Base-by-base conservation (phyloP, 1,284 basidiomycete species). In the Ceratobasidium sp. region DNA sequence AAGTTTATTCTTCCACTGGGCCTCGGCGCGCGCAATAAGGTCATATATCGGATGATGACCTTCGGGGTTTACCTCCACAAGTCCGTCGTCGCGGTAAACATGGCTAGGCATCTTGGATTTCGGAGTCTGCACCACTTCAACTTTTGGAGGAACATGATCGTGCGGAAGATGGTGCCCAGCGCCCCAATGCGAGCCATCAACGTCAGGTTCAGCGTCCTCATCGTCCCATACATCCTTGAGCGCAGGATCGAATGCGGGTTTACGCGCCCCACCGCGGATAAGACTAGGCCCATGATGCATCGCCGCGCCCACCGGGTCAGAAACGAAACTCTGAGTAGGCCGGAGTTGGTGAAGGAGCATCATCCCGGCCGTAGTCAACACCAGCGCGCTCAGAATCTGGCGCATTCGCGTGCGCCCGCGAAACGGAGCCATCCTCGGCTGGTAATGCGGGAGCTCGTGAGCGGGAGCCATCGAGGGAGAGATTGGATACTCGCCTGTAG, bases 31-130 rank as follows among this genome's bases (percentile, higher is more conserved):
- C 46, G 82, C 78, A 20, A 88, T 83, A 9, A 88, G 81, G 66
- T 85, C 83, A 77, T 83, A 85, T n/a, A 87, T 85, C 1, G 86
- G 86, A 80, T 87, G 86, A 28, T 81, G 82, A 0, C 81, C 84
- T 1, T 79, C 44, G 2, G 83, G 81, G 79, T 85, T 85, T 6
- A 84, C 82, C 15, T 81, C 75, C 10, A 86, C 51, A 2, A 84
- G 79, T 5, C 85, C 85, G 75, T 83, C 83, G 2, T 79, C 26
- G 6, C 83, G 80, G 78, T 82, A 85, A 4, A 56, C 79, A 69
- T 85, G 83, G 55, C 79, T 46, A 3, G 79, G 56, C 70, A 68
- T 46, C n/a, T n/a, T 33, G 3, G 71, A 63, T 44, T 67, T 76
- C 44, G 69, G 26, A 46, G 68, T n/a, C n/a, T n/a, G 68, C 13